Base-by-base conservation (phyloP, 2,329 filamentous ascomycete species). In the Teratosphaeria epicoccoides region DNA sequence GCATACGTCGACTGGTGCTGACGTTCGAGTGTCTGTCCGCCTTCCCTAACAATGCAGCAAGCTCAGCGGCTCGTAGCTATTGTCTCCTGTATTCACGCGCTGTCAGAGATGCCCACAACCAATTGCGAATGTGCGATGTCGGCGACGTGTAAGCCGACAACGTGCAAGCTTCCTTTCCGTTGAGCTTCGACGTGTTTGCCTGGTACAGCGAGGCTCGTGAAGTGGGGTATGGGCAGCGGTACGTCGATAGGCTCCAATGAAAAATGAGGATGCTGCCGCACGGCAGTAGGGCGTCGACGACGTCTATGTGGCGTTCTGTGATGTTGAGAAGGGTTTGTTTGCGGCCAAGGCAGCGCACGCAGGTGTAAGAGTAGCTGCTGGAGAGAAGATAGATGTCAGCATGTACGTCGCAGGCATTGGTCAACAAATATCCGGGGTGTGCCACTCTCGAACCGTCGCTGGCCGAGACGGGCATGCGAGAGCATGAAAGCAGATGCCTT, bases 11-110 rank as follows among this genome's bases (percentile, higher is more conserved):
- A 28, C 33, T 17, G 22, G 11, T 45, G 57, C 51, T 49, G 52
- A 53, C 54, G 51, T 55, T 54, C 49, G 43, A 47, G 24, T 46
- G 49, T 49, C 53, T 50, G 47, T 57, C 53, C 54, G 56, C 55
- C 52, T 51, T 54, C 47, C 55, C 43, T 47, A 47, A 57, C 55
- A 44, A 24, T 25, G 25, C 50, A 24, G 46, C 26, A 24, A 2
- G 22, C 43, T 24, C 20, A 40, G n/a, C 14, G 10, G 9, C n/a
- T 40, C 7, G 33, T 17, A 40, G 14, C 33, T 40, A 17, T 12
- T 28, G 26, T 4, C 14, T 40, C 20, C n/a, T 24, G 12, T 22
- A 14, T 47, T 4, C 10, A 28, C 24, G 24, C 6, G 43, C 28
- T 52, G 49, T 51, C 53, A 50, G 51, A 51, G 40, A 51, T 49